Base-by-base conservation (phyloP, 2,329 filamentous ascomycete species). In the Colletotrichum caudatum region DNA sequence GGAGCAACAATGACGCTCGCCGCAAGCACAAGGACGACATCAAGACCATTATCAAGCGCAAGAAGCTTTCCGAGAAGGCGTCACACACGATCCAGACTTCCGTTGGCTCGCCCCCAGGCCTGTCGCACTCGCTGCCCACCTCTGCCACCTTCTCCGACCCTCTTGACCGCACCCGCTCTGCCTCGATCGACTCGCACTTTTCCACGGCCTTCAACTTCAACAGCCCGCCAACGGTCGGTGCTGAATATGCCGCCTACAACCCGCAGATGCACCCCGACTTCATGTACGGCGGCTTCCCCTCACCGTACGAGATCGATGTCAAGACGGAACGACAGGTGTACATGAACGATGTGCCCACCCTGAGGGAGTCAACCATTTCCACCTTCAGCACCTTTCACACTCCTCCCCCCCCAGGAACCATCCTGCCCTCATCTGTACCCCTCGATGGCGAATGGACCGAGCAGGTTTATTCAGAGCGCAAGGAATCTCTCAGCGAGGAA, bases 1-100 rank as follows among this genome's bases (percentile, higher is more conserved):
- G 96, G 96, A 93, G 92, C 83, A 98, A 96, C 86, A 93, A 93
- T 78, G 94, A 97, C 74, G 90, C 93, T 78, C 89, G 96, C 76
- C 90, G 92, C 77, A 85, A 91, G 68, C 94, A 98, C 81, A 99
- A 98, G 85, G 96, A 98, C 80, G 86, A 92, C 76, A 97, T 99
- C 87, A 99, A 99, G 88, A 92, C 93, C 82, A 94, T 95, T 82
- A 98, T 99, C 87, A 98, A 97, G 90, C 90, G 92, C 80, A 98
- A 96, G 80, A 98, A 98, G 89, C 88, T 97, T 76, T 91, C 91
- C 35, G 95, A 98, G 84, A 97, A 97, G 89, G 87, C 89, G 64
- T 87, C 90, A 64, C 83, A 86, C 77, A 84, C 84, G 56, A 85
- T 89, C 67, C 85, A 87, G 74, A 86, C 86, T 65, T 85, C 87